A percentile compares a stretch with the other conserved stretches of the same genome.
Evolutionary conservation across 192 early-diverging fungal genomes (phyloP).

Genomic region (Linnemannia hyalina): DNA sequence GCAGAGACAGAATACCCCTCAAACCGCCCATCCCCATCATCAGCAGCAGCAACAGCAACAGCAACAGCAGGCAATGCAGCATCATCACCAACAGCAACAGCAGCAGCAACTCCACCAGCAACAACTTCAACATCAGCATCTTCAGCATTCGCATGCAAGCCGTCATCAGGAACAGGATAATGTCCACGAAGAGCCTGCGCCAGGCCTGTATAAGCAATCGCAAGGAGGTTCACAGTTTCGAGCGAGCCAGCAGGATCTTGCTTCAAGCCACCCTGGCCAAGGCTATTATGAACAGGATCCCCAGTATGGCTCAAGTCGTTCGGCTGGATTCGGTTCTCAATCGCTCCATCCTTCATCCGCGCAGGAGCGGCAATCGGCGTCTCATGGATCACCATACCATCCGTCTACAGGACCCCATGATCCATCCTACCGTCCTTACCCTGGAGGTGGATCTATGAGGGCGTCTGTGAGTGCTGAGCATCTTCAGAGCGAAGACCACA

Average conservation of each 20-base stretch:
- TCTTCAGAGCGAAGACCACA: constrained; percentile 20
- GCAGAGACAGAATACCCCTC: neutral
- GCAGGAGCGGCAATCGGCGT: constrained; percentile 10
- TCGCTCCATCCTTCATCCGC: constrained; percentile 25
- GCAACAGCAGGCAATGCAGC: constrained; percentile 7
- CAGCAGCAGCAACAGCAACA: neutral
- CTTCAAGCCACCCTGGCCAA: neutral
- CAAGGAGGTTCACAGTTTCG: constrained; percentile 18
- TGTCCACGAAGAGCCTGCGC: constrained; percentile 18
- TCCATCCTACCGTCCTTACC: constrained; percentile 14
- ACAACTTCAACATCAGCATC: constrained; percentile 21
- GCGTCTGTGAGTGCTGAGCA: neutral
- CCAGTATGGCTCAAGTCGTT: constrained; percentile 12
- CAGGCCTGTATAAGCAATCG: constrained; percentile 18
- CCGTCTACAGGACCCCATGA: constrained; percentile 16
- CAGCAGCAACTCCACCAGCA: constrained; percentile 28
- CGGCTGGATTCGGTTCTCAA: constrained; percentile 28
- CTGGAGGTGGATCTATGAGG: constrained; percentile 4
- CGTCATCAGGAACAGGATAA: constrained; percentile 19
- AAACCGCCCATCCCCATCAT: neutral
- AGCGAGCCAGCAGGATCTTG: constrained; percentile 15
- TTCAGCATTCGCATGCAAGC: neutral
- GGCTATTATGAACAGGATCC: constrained; percentile 38
- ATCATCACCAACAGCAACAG: constrained; percentile 21
- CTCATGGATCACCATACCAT: constrained; percentile 13